A percentile compares a stretch with the other conserved stretches of the same genome.
Evolutionary conservation across 2,329 filamentous ascomycete species (phyloP).

Genomic region (Penicillium griseofulvum): DNA sequence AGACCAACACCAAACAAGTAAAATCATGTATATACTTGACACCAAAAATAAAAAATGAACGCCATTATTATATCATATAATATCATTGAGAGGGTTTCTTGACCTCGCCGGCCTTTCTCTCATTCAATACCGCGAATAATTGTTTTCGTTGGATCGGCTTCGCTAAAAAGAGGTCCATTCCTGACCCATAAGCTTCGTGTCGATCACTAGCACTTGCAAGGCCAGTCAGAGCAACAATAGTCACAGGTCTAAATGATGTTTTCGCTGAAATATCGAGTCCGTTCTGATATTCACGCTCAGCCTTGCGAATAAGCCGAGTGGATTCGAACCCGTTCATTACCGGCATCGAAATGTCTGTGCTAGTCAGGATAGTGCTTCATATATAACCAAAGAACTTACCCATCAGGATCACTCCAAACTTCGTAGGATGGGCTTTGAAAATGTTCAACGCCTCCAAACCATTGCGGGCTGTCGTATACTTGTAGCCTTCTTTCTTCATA

Average conservation of each 20-base stretch:
- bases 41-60: neutral
- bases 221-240: constrained; percentile 29
- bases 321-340: constrained; percentile 37
- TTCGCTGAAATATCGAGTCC: neutral
- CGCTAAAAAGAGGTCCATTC: constrained; percentile 30
- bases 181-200: constrained; percentile 28
- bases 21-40: neutral
- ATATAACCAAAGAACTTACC: constrained; percentile 6
- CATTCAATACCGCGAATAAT: neutral
- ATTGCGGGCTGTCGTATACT: constrained; percentile 34
- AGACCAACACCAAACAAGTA: neutral
- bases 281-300: constrained; percentile 15
- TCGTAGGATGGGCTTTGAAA: constrained; percentile 19
- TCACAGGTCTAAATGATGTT: constrained; percentile 3
- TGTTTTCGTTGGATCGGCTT: constrained; percentile 20
- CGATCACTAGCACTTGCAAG: constrained; percentile 26
- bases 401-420: constrained; percentile 11
- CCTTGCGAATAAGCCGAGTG: constrained; percentile 28
- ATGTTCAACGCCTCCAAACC: constrained; percentile 36
- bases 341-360: constrained; percentile 36
- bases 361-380: neutral
- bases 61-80: neutral
- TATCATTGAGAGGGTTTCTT: neutral
- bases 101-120: neutral
- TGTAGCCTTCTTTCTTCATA: constrained; percentile 29